Evolutionary conservation across 306 rosid genomes (phyloP), one percentile per base, ranked within the genome.

Genomic region (Vigna hirtella): DNA sequence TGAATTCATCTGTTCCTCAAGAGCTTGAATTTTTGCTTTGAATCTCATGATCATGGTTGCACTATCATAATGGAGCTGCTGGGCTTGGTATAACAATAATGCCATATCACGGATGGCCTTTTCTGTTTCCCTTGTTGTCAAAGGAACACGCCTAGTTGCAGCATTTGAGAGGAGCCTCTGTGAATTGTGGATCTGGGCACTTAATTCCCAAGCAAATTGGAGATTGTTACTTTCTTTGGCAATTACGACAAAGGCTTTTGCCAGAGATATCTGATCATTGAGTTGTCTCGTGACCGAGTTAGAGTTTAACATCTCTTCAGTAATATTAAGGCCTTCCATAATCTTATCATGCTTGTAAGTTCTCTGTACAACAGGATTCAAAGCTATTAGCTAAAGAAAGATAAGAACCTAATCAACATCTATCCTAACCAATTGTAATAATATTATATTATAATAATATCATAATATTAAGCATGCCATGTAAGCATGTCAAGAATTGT

Each of bases 201-300:
- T 93, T 51, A 93, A 77, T 34, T 93, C 98, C 98, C 98, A 93
- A 30, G 98, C 98, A 91, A 93, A 93, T 83, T 93, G 98, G 68
- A 87, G 92, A 83, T 93, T 93, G 73, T 86, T 93, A 57, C 90
- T 93, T 74, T 93, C 96, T 79, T 93, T 93, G 30, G 96, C 98
- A 45, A 93, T 93, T 70, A 91, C 98, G 48, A 91, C 91, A 57
- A 93, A 93, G 32, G 96, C 94, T 87, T 93, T 93, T 34, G 98
- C 98, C 24, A 93, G 87, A 84, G 91, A 86, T 82, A 93, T 88
- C 83, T 90, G 98, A 78, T 93, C 98, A 80, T 77, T 93, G 14
- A 93, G 82, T 68, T 93, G 98, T 85, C 98, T 86, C 30, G 94
- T 68, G 24, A 91, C 88, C 0, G 98, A 93, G 83, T 88, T 74